A percentile compares a stretch with the other conserved stretches of the same genome.
Conservation (phyloP, 768 basidiomycete species). For the Leccinum broughii region DNA sequence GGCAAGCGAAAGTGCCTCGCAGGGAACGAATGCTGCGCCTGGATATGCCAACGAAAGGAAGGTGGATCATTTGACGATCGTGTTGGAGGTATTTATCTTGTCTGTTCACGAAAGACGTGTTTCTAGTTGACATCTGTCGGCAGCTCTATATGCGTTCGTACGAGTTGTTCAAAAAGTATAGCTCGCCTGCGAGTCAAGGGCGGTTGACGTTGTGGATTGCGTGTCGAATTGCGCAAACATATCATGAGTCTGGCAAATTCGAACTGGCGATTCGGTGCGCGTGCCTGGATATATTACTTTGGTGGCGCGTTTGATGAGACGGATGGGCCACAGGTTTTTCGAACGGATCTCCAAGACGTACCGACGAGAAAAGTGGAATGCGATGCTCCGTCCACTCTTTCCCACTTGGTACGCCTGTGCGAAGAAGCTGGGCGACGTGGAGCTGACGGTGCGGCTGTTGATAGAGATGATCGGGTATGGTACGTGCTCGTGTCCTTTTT, state of each 20-base stretch:
- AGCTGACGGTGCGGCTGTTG: conserved; percentile 71
- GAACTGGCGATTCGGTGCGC: conserved; percentile 82
- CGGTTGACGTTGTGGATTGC: conserved; percentile 91
- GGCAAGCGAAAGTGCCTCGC: conserved; percentile 45
- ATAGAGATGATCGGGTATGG: conserved; percentile 84
- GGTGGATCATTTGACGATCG: conserved; percentile 80
- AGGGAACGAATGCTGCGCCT: conserved; percentile 49
- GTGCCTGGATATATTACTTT: not conserved
- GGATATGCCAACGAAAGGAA: conserved; percentile 90
- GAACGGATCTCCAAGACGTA: conserved; percentile 91
- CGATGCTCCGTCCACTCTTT: conserved; percentile 73
- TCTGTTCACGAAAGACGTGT: not conserved
- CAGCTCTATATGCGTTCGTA: conserved; percentile 95
- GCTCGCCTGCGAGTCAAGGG: conserved; percentile 52
- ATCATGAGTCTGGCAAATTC: conserved; percentile 75
- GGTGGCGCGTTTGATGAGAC: not conserved
- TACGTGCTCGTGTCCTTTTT: conserved; percentile 30
- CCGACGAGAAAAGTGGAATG: conserved; percentile 78
- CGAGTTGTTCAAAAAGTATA: conserved; percentile 79
- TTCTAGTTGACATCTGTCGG: conserved; percentile 5
- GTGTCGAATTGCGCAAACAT: conserved; percentile 84
- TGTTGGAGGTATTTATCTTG: conserved; percentile 64
- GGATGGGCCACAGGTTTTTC: conserved; percentile 63
- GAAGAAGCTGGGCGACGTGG: conserved; percentile 73
- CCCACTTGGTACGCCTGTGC: conserved; percentile 83